Percentiles rank a stretch among this genome's conserved stretches.
These are phyloP conservation scores for Colletotrichum eleusines DNA, from an alignment of 2,329 filamentous ascomycete species.

Conservation along the genomic window DNA sequence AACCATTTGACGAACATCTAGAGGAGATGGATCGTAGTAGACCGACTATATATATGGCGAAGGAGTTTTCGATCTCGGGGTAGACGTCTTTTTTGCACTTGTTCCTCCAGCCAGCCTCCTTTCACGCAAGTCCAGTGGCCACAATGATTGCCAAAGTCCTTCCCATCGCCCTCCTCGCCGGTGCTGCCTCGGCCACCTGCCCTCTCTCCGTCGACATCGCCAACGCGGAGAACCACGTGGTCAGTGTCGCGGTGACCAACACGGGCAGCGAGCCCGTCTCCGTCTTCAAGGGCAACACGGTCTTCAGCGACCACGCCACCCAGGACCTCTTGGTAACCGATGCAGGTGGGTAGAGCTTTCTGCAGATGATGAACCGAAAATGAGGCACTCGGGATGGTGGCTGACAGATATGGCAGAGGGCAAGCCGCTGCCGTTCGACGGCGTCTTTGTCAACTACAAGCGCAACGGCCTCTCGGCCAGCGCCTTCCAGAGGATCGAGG, in stretches of 20 bases:
- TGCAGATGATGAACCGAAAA: too few species aligned
- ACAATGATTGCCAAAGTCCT: slow-evolving; percentile 38
- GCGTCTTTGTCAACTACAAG: slow-evolving; percentile 40
- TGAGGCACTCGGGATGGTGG: rapidly evolving
- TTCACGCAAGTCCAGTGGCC: slow-evolving; percentile 1
- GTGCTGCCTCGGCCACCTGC: slow-evolving; percentile 36
- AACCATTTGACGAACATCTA: background rate
- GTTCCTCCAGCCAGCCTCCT: slow-evolving; percentile 3
- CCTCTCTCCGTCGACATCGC: slow-evolving; percentile 35
- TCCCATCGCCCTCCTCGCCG: slow-evolving; percentile 34
- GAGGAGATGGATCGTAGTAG: background rate
- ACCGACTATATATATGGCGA: slow-evolving; percentile 9
- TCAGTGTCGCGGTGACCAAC: slow-evolving; percentile 37
- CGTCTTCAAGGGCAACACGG: slow-evolving; percentile 39
- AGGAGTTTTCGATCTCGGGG: background rate
- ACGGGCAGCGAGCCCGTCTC: slow-evolving; percentile 35
- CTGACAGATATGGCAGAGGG: slow-evolving; percentile 19
- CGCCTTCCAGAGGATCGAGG: slow-evolving; percentile 37
- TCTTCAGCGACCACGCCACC: slow-evolving; percentile 39
- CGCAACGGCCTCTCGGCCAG: slow-evolving; percentile 24
- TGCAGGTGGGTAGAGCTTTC: slow-evolving; percentile 18
- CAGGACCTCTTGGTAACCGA: slow-evolving; percentile 40
- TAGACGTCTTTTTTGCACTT: background rate
- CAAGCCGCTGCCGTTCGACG: slow-evolving; percentile 35
- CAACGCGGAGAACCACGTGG: slow-evolving; percentile 30